phyloP scores from a whole-genome alignment of 2,329 filamentous ascomycete genomes.

The Talaromyces albobiverticillius region DNA sequence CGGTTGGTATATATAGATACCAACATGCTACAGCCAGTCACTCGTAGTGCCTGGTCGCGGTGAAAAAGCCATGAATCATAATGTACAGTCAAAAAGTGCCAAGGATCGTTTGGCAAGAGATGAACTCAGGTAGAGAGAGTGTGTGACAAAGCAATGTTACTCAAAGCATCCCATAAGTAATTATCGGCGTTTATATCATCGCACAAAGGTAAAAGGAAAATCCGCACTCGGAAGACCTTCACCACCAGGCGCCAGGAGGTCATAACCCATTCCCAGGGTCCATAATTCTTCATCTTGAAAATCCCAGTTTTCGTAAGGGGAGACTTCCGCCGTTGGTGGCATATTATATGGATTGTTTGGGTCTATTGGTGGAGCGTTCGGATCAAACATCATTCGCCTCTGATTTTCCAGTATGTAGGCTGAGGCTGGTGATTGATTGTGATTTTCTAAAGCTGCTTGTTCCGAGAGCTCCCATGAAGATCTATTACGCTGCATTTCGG shows the following conservation, averaged over 20 bases:
- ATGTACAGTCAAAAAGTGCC: too few species aligned
- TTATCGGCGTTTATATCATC: background rate
- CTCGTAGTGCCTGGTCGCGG: too few species aligned
- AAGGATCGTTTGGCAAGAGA: too few species aligned
- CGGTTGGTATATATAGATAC: too few species aligned
- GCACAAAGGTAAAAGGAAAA: constrained; percentile 1
- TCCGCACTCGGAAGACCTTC: background rate
- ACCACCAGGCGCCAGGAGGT: background rate
- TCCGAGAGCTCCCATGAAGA: background rate
- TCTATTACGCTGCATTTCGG: background rate
- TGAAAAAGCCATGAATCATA: too few species aligned
- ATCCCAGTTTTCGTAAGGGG: constrained; percentile 8
- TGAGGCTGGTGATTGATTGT: background rate
- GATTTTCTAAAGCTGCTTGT: background rate
- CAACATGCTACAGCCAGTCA: too few species aligned
- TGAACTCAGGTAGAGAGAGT: too few species aligned
- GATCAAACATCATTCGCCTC: background rate
- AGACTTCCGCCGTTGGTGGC: background rate
- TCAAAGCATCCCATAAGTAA: too few species aligned
- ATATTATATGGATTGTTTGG: background rate
- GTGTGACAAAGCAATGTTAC: too few species aligned
- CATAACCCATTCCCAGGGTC: constrained; percentile 6
- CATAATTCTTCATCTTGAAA: constrained; percentile 11
- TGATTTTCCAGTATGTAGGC: background rate
- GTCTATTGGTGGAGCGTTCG: background rate